Base-by-base conservation (phyloP, 1,284 basidiomycete species). In the Ustilago trichophora region DNA sequence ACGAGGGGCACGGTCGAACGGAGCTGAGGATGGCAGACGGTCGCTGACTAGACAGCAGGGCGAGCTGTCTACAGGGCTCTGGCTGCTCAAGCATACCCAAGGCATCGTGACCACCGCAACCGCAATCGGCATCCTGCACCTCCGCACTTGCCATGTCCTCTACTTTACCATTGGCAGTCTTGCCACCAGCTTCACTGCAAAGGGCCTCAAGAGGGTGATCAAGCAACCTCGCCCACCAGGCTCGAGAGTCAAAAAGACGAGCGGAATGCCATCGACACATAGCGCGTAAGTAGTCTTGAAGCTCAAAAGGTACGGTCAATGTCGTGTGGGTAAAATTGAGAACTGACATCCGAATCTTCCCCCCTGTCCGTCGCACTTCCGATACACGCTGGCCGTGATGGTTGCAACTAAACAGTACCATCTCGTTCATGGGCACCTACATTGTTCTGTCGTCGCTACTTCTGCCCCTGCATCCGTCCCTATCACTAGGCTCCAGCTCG, bases 231-330 rank as follows among this genome's bases (percentile, higher is more conserved):
- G 70, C 2, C 70, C 65, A 11, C 56, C 55, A 41, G 70, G 70
- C 4, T 60, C 60, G 9, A 50, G 41, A 24, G 64, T 72, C 26
- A 69, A 68, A 22, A 72, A 72, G 48, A 60, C 70, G 19, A 60
- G 54, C 26, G 70, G 70, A 3, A 72, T 72, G 70, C 70, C 70
- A 8, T 72, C 70, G n/a, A 72, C 70, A 15, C 70, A 72, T 24
- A 65, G 60, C 41, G 58, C 65, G 63, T 62, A 36, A 55, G 66
- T 65, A 32, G 21, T n/a, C n/a, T n/a, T n/a, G n/a, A n/a, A n/a
- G n/a, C n/a, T n/a, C n/a, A n/a, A n/a, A n/a, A n/a, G n/a, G n/a
- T n/a, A n/a, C n/a, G n/a, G n/a, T n/a, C n/a, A n/a, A n/a, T n/a
- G n/a, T n/a, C n/a, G n/a, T n/a, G n/a, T n/a, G n/a, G n/a, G 15